Conservation (phyloP, 2,329 filamentous ascomycete genomes). For the Tolypocladium sp. region DNA sequence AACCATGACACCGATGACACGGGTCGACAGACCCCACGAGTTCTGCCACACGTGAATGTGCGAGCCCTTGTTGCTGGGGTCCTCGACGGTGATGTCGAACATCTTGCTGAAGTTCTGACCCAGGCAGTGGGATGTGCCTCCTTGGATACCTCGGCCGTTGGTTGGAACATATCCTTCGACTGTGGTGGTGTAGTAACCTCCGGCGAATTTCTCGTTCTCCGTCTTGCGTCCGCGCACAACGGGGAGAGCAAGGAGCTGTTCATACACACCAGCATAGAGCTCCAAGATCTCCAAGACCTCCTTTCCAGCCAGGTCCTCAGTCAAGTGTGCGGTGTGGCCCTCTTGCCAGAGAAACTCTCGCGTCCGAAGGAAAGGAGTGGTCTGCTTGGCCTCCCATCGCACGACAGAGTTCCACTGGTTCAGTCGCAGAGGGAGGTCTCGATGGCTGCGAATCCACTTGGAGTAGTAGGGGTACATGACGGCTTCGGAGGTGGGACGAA, state of each 20-base stretch:
- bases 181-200: constrained; percentile 92
- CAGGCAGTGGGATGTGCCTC: constrained; percentile 85
- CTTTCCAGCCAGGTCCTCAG: constrained; percentile 67
- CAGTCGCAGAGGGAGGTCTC: constrained; percentile 84
- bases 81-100: constrained; percentile 97
- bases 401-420: constrained; percentile 97
- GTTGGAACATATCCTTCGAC: constrained; percentile 95
- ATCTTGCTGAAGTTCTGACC: constrained; percentile 99
- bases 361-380: constrained; percentile 77
- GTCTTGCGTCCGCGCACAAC: constrained; percentile 93
- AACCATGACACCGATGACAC: constrained; percentile 97
- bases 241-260: constrained; percentile 86
- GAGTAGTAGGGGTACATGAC: constrained; percentile 96
- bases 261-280: constrained; percentile 84
- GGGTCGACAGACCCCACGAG: constrained; percentile 96
- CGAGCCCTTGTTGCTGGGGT: constrained; percentile 71
- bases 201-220: constrained; percentile 96
- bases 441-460: constrained; percentile 94
- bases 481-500: constrained; percentile 60
- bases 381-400: constrained; percentile 95
- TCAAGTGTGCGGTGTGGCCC: constrained; percentile 84
- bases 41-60: constrained; percentile 95
- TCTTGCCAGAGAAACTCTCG: constrained; percentile 98
- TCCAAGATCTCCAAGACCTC: constrained; percentile 93
- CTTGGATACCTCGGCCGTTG: constrained; percentile 94